A percentile compares a stretch with the other conserved stretches of the same genome.
Conservation (phyloP, 2,329 filamentous ascomycete species). For the Emmonsia crescens region DNA sequence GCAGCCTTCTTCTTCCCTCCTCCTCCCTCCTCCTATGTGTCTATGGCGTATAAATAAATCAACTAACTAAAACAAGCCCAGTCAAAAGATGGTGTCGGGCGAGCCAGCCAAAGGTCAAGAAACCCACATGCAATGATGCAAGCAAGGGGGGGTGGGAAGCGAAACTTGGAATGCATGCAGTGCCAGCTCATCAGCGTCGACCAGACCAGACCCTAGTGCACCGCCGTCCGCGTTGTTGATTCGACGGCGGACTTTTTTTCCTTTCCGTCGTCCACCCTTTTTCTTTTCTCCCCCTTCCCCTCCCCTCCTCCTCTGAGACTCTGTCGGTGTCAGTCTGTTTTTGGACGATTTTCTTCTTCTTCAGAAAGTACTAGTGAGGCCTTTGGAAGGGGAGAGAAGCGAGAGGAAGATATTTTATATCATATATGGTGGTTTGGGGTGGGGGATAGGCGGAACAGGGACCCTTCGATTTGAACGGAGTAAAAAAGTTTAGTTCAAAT, state of each 20-base stretch:
- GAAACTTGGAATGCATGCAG: constrained; percentile 12
- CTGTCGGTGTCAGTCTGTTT: background rate
- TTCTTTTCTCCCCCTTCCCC: background rate
- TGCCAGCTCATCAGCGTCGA: constrained; percentile 18
- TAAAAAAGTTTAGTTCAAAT: too few relatives aligned
- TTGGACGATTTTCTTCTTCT: too few relatives aligned
- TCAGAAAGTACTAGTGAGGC: background rate
- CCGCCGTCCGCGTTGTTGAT: background rate
- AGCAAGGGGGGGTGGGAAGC: background rate
- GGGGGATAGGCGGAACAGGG: too few relatives aligned
- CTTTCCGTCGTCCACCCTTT: too few relatives aligned
- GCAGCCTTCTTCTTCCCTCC: too few relatives aligned
- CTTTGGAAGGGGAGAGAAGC: background rate
- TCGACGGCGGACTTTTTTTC: background rate
- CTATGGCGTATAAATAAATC: too few relatives aligned
- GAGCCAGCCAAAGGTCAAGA: background rate
- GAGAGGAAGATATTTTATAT: background rate
- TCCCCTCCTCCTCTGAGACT: background rate
- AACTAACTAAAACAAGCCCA: background rate
- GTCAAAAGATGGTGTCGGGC: background rate
- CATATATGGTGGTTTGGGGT: background rate
- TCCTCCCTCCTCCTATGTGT: too few relatives aligned
- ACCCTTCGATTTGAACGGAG: too few relatives aligned
- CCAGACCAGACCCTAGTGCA: constrained; percentile 3
- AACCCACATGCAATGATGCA: background rate